Evolutionary conservation across 495 filamentous ascomycete species (phyloP), one percentile per base, ranked within the genome.

Genomic region (Hypoxylon rickii): DNA sequence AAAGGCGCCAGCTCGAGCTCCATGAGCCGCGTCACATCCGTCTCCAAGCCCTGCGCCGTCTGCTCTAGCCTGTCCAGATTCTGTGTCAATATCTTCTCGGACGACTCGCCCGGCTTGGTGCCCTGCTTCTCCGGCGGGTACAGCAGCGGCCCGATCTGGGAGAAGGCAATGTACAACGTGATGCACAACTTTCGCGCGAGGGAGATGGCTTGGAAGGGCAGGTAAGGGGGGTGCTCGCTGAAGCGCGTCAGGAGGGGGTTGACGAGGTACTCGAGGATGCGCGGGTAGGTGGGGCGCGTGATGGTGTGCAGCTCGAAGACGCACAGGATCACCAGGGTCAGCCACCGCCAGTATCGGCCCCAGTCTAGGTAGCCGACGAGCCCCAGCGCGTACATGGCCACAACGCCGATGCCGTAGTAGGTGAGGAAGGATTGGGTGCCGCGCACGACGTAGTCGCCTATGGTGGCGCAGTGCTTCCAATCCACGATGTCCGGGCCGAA

Each of bases 331-430:
- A 80, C 76, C 49, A 96, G 80, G 22, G 85, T 85, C 50, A 92
- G 78, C 77, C 92, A 96, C 34, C 93, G 88, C 92, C 95, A 97
- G 72, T 85, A 96, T 37, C 84, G 83, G 13, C 90, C 94, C 78
- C 85, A 91, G 63, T 90, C 85, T 11, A 93, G 73, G 73, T 91
- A 96, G 52, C 89, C 92, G 5, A 92, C 67, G 53, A 90, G 74
- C 12, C 88, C 86, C 17, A 95, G 55, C 8, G 87, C 73, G 37
- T 90, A 75, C 67, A 96, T 78, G 19, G 81, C 77, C 1, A 81
- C 59, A 21, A 85, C 80, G 3, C 83, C 82, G 3, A 74, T 75
- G 24, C 74, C 74, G 68, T 97, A 96, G 67, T 87, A 86, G 7
- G 84, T 82, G 0, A 81, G 41, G 7, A 85, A 46, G 4, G 73